phyloP scores from a whole-genome alignment of 2,329 filamentous ascomycete genomes.

The Curvularia eragrostidis region DNA sequence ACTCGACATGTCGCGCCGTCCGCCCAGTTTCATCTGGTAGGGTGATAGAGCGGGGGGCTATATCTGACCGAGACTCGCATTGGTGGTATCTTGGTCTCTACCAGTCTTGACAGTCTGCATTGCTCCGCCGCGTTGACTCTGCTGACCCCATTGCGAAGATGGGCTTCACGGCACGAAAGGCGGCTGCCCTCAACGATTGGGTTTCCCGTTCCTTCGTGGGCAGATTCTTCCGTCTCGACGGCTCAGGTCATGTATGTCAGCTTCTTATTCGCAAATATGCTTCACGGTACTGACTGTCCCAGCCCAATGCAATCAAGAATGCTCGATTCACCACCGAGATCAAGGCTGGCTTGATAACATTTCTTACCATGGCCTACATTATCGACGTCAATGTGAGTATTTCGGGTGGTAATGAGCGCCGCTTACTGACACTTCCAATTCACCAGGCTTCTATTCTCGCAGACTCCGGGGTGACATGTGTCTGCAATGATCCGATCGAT shows the following conservation, averaged over 20 bases:
- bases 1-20: background rate
- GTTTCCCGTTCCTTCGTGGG: constrained; percentile 46
- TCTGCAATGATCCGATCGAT: constrained; percentile 63
- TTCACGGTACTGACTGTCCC: constrained; percentile 21
- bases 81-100: background rate
- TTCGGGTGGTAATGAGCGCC: constrained; percentile 22
- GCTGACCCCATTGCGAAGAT: constrained; percentile 12
- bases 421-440: background rate
- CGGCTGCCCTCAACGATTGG: constrained; percentile 38
- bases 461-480: constrained; percentile 76
- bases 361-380: constrained; percentile 62
- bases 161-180: constrained; percentile 29
- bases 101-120: background rate
- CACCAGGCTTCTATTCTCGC: constrained; percentile 66
- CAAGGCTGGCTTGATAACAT: constrained; percentile 79
- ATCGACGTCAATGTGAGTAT: constrained; percentile 65
- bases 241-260: constrained; percentile 78
- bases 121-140: background rate
- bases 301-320: constrained; percentile 74
- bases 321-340: constrained; percentile 84
- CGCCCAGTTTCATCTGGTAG: background rate
- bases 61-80: constrained; percentile 9
- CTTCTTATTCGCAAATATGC: background rate
- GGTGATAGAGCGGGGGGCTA: background rate
- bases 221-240: constrained; percentile 74